These are phyloP conservation scores for Voacanga thouarsii DNA, from an alignment of 257 asterid genomes.

Conservation along the genomic window DNA sequence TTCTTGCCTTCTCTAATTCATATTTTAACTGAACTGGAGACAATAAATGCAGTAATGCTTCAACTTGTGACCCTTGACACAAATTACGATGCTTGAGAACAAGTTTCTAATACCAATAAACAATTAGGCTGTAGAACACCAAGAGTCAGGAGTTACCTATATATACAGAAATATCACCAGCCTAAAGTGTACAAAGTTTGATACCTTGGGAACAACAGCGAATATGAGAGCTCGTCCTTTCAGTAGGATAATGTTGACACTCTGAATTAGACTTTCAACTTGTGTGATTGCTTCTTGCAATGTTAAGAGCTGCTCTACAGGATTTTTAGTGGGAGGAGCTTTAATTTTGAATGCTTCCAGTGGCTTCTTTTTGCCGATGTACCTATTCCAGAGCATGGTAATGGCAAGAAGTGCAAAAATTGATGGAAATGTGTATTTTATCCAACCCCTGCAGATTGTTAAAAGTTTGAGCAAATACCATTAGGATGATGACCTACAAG, in stretches of 20 bases:
- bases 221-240: constrained; percentile 68
- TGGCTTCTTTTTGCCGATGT: constrained; percentile 37
- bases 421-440: constrained; percentile 46
- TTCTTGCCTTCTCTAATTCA: not conserved
- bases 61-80: not conserved
- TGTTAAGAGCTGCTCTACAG: constrained; percentile 74
- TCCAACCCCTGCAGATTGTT: constrained; percentile 68
- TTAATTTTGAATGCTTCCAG: constrained; percentile 57
- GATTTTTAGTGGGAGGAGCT: constrained; percentile 72
- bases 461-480: not conserved
- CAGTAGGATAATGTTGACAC: constrained; percentile 64
- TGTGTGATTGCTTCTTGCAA: constrained; percentile 78
- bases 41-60: not conserved
- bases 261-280: constrained; percentile 63
- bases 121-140: not conserved
- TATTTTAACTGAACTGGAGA: not conserved
- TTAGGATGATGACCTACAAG: not conserved
- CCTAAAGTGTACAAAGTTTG: constrained; percentile 3
- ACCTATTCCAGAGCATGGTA: constrained; percentile 62
- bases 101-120: not conserved
- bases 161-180: not conserved
- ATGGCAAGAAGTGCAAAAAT: constrained; percentile 46
- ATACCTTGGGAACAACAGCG: constrained; percentile 76
- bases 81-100: not conserved
- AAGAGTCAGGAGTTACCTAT: constrained; percentile 10